Conservation (phyloP, 2,329 filamentous ascomycete genomes). For the Achaetomium macrosporum region DNA sequence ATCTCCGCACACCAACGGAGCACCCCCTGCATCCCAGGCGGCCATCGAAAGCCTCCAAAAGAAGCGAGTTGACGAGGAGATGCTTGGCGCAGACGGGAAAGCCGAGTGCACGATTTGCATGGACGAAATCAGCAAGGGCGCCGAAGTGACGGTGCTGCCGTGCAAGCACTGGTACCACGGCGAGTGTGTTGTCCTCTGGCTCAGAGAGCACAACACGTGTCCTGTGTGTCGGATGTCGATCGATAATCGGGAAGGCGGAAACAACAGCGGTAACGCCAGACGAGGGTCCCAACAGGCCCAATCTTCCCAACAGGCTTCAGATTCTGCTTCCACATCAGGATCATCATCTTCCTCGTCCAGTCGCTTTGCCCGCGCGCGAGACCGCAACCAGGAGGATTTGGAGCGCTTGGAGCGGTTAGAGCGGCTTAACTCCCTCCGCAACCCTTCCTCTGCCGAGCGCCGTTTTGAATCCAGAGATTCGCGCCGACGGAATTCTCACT, state of each 20-base stretch:
- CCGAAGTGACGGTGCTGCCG: constrained; percentile 70
- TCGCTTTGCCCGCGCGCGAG: neutral
- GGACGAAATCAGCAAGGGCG: constrained; percentile 68
- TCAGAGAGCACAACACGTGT: constrained; percentile 87
- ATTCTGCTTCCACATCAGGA: neutral
- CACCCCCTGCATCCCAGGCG: constrained; percentile 70
- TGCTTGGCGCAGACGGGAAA: constrained; percentile 61
- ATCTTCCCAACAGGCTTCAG: neutral
- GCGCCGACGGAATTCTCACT: constrained; percentile 10
- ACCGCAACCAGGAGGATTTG: constrained; percentile 1
- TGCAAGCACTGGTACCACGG: constrained; percentile 95
- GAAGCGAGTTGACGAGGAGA: constrained; percentile 61
- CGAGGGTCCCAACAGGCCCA: neutral
- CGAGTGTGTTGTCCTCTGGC: constrained; percentile 74
- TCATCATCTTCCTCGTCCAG: neutral
- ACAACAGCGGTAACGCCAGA: constrained; percentile 11
- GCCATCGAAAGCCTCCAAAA: constrained; percentile 70
- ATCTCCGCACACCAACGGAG: constrained; percentile 67
- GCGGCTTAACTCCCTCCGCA: constrained; percentile 26
- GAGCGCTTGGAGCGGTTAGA: constrained; percentile 21
- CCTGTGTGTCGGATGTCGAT: constrained; percentile 67
- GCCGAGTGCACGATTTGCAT: constrained; percentile 95
- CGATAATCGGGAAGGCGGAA: constrained; percentile 31
- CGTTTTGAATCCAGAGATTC: neutral
- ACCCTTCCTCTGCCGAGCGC: neutral